phyloP scores from a whole-genome alignment of 2,329 filamentous ascomycete species.

The Sphaceloma murrayae region DNA sequence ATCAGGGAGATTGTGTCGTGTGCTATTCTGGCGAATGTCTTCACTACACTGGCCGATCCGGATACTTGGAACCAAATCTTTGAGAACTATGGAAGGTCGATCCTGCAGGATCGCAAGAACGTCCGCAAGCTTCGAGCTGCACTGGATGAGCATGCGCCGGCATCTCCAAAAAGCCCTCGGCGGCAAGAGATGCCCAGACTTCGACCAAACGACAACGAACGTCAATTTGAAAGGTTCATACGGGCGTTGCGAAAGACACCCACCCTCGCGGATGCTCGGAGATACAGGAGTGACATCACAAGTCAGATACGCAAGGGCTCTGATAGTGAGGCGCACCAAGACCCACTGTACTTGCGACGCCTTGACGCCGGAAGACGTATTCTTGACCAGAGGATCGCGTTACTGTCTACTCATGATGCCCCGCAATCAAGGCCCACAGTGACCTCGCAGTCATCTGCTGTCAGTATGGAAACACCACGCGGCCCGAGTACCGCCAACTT shows the following conservation, averaged over 20 bases:
- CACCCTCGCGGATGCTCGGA: slow-evolving; percentile 83
- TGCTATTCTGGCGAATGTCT: slow-evolving; percentile 73
- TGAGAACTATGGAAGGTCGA: slow-evolving; percentile 63
- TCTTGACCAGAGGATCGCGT: slow-evolving; percentile 78
- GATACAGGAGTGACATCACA: slow-evolving; percentile 83
- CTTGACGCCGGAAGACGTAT: slow-evolving; percentile 86
- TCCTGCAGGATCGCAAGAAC: slow-evolving; percentile 90
- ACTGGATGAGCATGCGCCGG: slow-evolving; percentile 84
- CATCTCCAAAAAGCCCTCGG: slow-evolving; percentile 57
- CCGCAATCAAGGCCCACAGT: slow-evolving; percentile 30
- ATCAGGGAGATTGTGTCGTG: slow-evolving; percentile 87
- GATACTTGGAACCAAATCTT: slow-evolving; percentile 97
- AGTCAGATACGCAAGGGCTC: slow-evolving; percentile 68
- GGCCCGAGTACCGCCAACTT: slow-evolving; percentile 65
- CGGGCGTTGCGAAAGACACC: slow-evolving; percentile 78
- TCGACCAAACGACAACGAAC: slow-evolving; percentile 72
- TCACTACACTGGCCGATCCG: slow-evolving; percentile 74
- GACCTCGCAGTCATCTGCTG: slow-evolving; percentile 30
- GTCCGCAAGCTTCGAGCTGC: slow-evolving; percentile 86
- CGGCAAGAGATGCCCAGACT: slow-evolving; percentile 68
- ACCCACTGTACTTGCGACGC: slow-evolving; percentile 76
- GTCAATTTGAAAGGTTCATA: slow-evolving; percentile 90
- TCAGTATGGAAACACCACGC: slow-evolving; percentile 37
- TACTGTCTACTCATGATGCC: slow-evolving; percentile 60
- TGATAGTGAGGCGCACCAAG: slow-evolving; percentile 69